Evolutionary conservation across 1,284 basidiomycete species (phyloP).

Genomic region (Ustilago lituana): DNA sequence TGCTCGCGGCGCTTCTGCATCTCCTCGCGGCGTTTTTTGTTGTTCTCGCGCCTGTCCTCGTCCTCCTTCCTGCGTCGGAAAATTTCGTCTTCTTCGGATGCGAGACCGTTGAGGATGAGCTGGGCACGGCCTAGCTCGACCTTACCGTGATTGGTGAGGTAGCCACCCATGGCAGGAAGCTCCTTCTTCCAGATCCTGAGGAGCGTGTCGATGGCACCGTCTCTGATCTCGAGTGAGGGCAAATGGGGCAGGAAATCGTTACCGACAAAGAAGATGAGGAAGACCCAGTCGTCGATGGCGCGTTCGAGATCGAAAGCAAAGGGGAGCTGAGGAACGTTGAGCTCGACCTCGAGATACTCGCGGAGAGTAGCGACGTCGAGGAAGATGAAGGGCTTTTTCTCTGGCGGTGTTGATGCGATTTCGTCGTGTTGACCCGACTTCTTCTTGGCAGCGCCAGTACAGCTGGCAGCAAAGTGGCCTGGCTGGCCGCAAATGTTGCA

Average conservation of each 20-base stretch:
- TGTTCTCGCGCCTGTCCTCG: conserved; percentile 90
- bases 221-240: conserved; percentile 96
- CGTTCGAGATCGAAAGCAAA: conserved; percentile 96
- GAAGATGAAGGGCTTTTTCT: conserved; percentile 99
- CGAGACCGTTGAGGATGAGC: conserved; percentile 93
- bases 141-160: conserved; percentile 91
- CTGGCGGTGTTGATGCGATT: conserved; percentile 66
- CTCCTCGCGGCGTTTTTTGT: conserved; percentile 80
- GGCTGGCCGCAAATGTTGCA: conserved; percentile 93
- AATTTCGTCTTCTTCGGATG: conserved; percentile 91
- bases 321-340: conserved; percentile 79
- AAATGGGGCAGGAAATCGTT: conserved; percentile 99
- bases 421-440: conserved; percentile 70
- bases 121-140: conserved; percentile 87
- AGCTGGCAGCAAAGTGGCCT: conserved; percentile 93
- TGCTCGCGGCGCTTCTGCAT: conserved; percentile 50
- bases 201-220: conserved; percentile 97
- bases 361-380: conserved; percentile 93
- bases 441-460: conserved; percentile 71
- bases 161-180: conserved; percentile 93
- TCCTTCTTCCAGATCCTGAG: conserved; percentile 94
- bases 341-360: conserved; percentile 96
- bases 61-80: conserved; percentile 88
- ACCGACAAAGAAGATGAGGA: conserved; percentile 99
- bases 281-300: conserved; percentile 99